A percentile compares a stretch with the other conserved stretches of the same genome.
Evolutionary conservation across 2,329 filamentous ascomycete genomes (phyloP).

Genomic region (Colletotrichum kahawae): DNA sequence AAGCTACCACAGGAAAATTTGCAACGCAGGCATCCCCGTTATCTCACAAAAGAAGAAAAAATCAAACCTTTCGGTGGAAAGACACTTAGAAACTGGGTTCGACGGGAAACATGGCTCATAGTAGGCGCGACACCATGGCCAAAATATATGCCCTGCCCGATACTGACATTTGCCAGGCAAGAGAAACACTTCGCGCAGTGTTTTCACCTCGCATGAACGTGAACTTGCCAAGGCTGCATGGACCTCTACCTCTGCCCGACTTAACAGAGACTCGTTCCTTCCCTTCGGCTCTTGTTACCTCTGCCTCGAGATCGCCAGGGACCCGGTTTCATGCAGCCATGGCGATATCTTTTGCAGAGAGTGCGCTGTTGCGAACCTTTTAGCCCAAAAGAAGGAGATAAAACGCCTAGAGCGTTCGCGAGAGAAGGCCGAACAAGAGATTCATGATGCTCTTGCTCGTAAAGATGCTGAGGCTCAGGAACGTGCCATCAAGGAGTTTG

Average conservation of each 20-base stretch:
- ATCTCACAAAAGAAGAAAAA: not conserved
- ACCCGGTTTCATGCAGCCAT: constrained; percentile 81
- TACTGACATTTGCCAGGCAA: constrained; percentile 58
- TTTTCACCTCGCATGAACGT: constrained; percentile 94
- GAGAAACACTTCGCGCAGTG: constrained; percentile 87
- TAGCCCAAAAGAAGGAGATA: constrained; percentile 90
- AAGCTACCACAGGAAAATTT: not conserved
- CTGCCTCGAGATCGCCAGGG: constrained; percentile 80
- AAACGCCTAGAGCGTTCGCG: constrained; percentile 75
- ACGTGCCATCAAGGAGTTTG: constrained; percentile 80
- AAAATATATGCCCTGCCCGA: not conserved
- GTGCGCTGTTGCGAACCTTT: constrained; percentile 89
- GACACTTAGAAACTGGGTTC: not conserved
- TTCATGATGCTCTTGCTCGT: constrained; percentile 61
- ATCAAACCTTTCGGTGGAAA: not conserved
- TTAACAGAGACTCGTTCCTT: constrained; percentile 89
- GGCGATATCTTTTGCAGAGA: constrained; percentile 96
- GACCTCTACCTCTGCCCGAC: constrained; percentile 81
- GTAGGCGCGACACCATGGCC: constrained; percentile 36
- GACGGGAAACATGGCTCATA: constrained; percentile 51
- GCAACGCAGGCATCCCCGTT: not conserved
- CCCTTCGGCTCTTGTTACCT: constrained; percentile 88
- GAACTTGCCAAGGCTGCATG: constrained; percentile 81
- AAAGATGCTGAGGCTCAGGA: constrained; percentile 73
- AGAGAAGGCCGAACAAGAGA: constrained; percentile 66